A percentile compares a stretch with the other conserved stretches of the same genome.
These are phyloP conservation scores for Closterium sp. DNA, from an alignment of 139 green algal species.

Conservation along the genomic window DNA sequence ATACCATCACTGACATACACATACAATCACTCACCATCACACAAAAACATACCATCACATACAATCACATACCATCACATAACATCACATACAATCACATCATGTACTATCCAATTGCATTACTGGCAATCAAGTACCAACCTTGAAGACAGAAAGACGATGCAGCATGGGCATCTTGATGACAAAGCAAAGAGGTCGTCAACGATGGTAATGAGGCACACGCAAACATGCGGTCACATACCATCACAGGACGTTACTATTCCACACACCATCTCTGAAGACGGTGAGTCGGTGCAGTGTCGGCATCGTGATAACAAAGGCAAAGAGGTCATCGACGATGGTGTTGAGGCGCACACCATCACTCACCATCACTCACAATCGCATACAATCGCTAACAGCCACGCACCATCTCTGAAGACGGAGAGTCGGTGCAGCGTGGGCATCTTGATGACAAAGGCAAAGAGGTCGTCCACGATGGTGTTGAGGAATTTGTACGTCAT, in stretches of 20 bases:
- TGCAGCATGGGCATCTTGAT: constrained; percentile 98
- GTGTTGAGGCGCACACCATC: constrained; percentile 90
- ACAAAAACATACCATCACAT: too few species aligned
- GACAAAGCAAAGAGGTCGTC: constrained; percentile 99
- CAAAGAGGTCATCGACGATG: constrained; percentile 99
- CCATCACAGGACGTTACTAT: too few species aligned
- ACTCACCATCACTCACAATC: too few species aligned
- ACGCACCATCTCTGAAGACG: constrained; percentile 56
- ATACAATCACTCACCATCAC: too few species aligned
- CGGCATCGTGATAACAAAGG: constrained; percentile 99
- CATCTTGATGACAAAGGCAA: constrained; percentile 99
- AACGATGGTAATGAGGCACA: constrained; percentile 99
- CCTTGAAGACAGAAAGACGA: constrained; percentile 58
- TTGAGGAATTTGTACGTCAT: constrained; percentile 99
- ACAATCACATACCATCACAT: too few species aligned
- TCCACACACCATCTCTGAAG: constrained; percentile 53
- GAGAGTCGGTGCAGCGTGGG: constrained; percentile 79
- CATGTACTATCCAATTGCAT: too few species aligned
- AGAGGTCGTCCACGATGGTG: constrained; percentile 99
- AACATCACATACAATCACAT: too few species aligned
- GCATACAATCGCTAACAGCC: background rate
- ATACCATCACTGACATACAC: too few species aligned
- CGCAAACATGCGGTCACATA: constrained; percentile 40
- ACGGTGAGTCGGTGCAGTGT: constrained; percentile 75
- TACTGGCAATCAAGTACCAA: constrained; percentile 17